These are phyloP conservation scores for Tieghemiomyces parasiticus DNA, from an alignment of 192 early-diverging fungal species.

Conservation along the genomic window DNA sequence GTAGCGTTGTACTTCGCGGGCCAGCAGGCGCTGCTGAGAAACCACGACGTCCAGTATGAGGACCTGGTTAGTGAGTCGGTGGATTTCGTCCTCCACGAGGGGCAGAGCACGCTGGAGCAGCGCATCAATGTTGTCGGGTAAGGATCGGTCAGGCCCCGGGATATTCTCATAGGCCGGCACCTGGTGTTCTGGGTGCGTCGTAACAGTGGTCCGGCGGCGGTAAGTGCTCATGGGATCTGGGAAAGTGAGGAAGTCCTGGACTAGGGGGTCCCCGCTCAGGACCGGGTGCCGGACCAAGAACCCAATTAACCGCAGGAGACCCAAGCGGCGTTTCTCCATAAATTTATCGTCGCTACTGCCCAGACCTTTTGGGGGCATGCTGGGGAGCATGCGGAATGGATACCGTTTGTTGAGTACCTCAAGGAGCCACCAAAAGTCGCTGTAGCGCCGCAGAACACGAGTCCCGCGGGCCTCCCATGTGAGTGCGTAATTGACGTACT, in stretches of 20 bases:
- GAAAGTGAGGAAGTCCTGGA: neutral
- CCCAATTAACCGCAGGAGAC: slow-evolving; percentile 54
- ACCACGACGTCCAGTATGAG: neutral
- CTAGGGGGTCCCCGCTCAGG: slow-evolving; percentile 37
- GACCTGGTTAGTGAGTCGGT: neutral
- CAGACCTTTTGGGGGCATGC: slow-evolving; percentile 79
- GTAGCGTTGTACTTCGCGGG: neutral
- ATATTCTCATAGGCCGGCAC: neutral
- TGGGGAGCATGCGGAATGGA: slow-evolving; percentile 64
- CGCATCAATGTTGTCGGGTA: neutral
- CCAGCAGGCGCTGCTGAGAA: neutral
- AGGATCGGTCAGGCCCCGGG: neutral
- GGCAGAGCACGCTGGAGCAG: neutral
- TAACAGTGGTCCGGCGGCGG: neutral
- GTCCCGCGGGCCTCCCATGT: slow-evolving; percentile 23
- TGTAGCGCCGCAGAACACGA: slow-evolving; percentile 67
- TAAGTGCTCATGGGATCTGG: neutral
- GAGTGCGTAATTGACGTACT: slow-evolving; percentile 78
- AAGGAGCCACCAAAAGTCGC: slow-evolving; percentile 81
- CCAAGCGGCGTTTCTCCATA: slow-evolving; percentile 51
- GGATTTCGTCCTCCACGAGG: neutral
- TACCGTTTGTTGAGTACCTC: slow-evolving; percentile 64
- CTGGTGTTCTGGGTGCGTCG: neutral
- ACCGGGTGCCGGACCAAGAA: slow-evolving; percentile 61
- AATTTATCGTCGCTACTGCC: slow-evolving; percentile 59